phyloP scores from a whole-genome alignment of 1,284 basidiomycete species.

The Cutaneotrichosporon spelunceum region DNA sequence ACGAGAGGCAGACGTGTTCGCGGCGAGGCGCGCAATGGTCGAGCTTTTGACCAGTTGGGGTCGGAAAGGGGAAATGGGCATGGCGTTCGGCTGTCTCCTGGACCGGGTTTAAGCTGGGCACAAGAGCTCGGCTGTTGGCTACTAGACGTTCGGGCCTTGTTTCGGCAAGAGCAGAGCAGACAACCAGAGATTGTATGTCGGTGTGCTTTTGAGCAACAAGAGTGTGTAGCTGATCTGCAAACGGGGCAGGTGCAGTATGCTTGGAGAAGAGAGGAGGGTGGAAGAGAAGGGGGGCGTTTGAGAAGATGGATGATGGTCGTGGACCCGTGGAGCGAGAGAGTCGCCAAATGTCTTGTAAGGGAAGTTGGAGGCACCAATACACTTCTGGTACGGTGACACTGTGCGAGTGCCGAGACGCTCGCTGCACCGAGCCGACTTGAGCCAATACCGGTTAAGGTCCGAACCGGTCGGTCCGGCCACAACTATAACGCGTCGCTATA shows the following conservation, averaged over 20 bases:
- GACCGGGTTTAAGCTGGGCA: slow-evolving; percentile 6
- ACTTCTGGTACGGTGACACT: too few species aligned
- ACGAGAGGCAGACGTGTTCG: neutral
- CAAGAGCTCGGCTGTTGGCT: neutral
- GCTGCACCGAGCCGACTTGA: neutral
- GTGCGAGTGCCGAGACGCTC: neutral
- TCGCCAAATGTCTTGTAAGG: neutral
- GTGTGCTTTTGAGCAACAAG: neutral
- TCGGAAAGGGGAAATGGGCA: slow-evolving; percentile 10
- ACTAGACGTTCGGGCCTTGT: neutral
- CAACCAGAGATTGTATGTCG: neutral
- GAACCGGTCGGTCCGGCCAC: neutral
- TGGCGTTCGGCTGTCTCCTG: slow-evolving; percentile 12
- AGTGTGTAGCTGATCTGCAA: neutral
- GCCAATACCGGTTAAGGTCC: slow-evolving; percentile 4
- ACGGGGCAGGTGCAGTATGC: neutral
- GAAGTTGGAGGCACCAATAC: too few species aligned
- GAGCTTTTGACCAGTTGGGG: slow-evolving; percentile 12
- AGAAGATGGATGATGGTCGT: neutral
- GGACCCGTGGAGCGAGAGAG: neutral
- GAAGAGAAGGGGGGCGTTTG: neutral
- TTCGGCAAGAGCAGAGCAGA: neutral
- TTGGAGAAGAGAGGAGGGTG: neutral
- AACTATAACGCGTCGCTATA: neutral
- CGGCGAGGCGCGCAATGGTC: slow-evolving; percentile 5